Conservation (phyloP, 176 grass and related monocot genomes). For the Oryza glaberrima region DNA sequence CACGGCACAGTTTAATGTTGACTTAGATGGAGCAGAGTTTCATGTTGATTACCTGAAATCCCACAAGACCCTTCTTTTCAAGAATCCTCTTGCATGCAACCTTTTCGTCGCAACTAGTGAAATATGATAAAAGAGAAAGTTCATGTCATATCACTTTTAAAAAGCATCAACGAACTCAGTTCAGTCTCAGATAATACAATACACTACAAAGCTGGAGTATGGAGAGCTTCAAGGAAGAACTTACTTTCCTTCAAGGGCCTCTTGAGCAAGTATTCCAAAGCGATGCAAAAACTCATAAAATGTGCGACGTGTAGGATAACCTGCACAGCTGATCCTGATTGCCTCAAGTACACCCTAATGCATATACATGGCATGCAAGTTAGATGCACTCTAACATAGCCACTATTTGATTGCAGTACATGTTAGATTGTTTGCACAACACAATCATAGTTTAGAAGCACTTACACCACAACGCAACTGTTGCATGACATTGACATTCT, state of each 20-base stretch:
- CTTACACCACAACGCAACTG: conserved; percentile 99
- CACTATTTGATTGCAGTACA: conserved; percentile 10
- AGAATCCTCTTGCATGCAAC: conserved; percentile 86
- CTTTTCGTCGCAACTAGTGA: conserved; percentile 89
- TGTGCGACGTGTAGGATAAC: conserved; percentile 94
- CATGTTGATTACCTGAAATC: conserved; percentile 81
- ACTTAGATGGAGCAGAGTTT: conserved; percentile 27
- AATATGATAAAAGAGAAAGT: conserved; percentile 31
- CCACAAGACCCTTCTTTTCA: conserved; percentile 86
- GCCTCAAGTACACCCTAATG: conserved; percentile 98
- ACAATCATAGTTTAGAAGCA: conserved; percentile 43
- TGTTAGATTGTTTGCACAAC: not conserved
- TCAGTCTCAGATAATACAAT: conserved; percentile 14
- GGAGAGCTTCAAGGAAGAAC: conserved; percentile 45
- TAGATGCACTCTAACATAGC: conserved; percentile 21
- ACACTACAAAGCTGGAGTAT: conserved; percentile 28
- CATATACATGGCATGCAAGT: conserved; percentile 28
- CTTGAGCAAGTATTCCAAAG: conserved; percentile 92
- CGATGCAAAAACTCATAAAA: conserved; percentile 99
- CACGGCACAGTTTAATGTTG: not conserved
- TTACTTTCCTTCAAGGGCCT: conserved; percentile 90
- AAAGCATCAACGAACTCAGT: conserved; percentile 12
- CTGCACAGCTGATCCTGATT: conserved; percentile 99
- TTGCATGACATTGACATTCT: conserved; percentile 99
- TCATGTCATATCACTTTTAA: conserved; percentile 6